Base-by-base conservation (phyloP, 164 flowering plant genomes). In the Euptelea pleiosperma region DNA sequence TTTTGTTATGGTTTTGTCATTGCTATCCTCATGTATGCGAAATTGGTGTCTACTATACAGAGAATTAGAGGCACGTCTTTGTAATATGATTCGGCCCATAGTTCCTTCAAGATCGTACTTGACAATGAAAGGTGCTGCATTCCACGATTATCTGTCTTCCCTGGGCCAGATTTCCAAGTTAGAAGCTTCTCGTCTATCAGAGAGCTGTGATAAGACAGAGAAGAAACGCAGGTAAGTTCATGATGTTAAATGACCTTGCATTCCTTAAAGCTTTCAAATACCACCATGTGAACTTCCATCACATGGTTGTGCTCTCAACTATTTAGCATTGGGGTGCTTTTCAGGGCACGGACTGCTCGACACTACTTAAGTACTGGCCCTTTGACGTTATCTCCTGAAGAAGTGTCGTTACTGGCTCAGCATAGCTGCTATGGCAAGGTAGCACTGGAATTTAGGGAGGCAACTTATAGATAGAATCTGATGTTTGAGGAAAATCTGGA, bases 121-220 rank as follows among this genome's bases (percentile, higher is more conserved):
- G 68, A 63, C 80, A 12, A 15, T 82, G 59, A 82, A 63, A 66
- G 92, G 94, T 48, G 45, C 49, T 69, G 85, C 83, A 45, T 67
- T 76, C 58, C 74, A 79, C 55, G 99, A 93, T 44, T 93, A 90
- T 72, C 61, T 79, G 40, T 83, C 97, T 55, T 75, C 81, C 11
- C 62, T 93, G 72, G 62, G 86, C 54, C 75, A 70, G 44, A 90
- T 93, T 52, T 81, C 89, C 61, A 82, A 77, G 67, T 73, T 75
- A 12, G 97, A 88, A 71, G 60, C 81, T 33, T 68, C 77, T 12
- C 85, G 87, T 25, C 48, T 82, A 41, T 71, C 81, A 11, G 54
- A 70, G 43, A 53, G 65, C 48, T 29, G 43, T 34, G 52, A 63
- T 44, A 70, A 52, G 30, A 67, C 72, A 24, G 75, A 63, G 51